phyloP scores from a whole-genome alignment of 345 rosid genomes.

The Sonneratia alba region DNA sequence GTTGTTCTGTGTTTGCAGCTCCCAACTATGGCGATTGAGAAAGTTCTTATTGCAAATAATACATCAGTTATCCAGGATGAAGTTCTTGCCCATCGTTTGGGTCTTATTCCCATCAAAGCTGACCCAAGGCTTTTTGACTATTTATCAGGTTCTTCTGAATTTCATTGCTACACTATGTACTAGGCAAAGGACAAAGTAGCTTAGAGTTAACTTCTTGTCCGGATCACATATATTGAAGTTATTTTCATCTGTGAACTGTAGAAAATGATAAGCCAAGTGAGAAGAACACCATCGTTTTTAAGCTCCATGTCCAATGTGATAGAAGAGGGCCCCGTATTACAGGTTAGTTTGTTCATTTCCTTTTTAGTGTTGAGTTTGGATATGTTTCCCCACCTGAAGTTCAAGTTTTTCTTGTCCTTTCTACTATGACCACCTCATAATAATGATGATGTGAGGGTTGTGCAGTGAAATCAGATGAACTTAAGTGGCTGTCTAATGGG shows the following conservation, averaged over 20 bases:
- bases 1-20: conserved; percentile 29
- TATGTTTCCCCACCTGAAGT: background rate
- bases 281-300: conserved; percentile 88
- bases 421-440: background rate
- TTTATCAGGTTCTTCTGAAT: conserved; percentile 48
- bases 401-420: background rate
- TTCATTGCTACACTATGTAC: background rate
- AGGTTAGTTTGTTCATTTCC: conserved; percentile 30
- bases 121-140: conserved; percentile 87
- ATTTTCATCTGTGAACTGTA: conserved; percentile 14
- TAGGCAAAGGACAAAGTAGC: background rate
- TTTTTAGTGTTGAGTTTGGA: background rate
- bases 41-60: conserved; percentile 78
- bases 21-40: conserved; percentile 96
- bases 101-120: conserved; percentile 70
- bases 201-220: background rate
- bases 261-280: conserved; percentile 75
- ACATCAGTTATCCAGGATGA: conserved; percentile 84
- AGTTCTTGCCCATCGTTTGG: conserved; percentile 91
- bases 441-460: background rate
- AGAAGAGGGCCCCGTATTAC: conserved; percentile 33
- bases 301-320: conserved; percentile 64
- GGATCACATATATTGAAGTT: background rate
- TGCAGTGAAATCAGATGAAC: conserved; percentile 64
- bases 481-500: conserved; percentile 80